Conservation (phyloP, 2,329 filamentous ascomycete genomes). For the Cladophialophora psammophila region DNA sequence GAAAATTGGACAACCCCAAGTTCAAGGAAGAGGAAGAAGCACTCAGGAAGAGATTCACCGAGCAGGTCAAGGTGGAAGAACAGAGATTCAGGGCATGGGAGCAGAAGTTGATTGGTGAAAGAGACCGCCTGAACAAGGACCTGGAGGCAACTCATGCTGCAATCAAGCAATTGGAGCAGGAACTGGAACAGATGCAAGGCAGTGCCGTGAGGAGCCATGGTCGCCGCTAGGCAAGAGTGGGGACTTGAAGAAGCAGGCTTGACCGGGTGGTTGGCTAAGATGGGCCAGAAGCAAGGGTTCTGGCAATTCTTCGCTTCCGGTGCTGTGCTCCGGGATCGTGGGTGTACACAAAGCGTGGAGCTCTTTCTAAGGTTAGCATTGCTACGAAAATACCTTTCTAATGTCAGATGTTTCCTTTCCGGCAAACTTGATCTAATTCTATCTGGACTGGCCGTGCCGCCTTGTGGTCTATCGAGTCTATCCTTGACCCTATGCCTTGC, state of each 20-base stretch:
- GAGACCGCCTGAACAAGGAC: constrained; percentile 99
- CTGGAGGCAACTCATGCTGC: constrained; percentile 95
- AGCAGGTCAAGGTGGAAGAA: constrained; percentile 99
- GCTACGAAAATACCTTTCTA: constrained; percentile 37
- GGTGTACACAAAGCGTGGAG: constrained; percentile 22
- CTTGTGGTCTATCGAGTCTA: not conserved
- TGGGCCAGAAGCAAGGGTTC: constrained; percentile 22
- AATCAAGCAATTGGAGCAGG: constrained; percentile 71
- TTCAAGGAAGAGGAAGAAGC: constrained; percentile 99
- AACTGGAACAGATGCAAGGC: constrained; percentile 93
- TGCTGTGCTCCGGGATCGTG: constrained; percentile 9
- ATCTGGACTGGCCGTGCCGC: not conserved
- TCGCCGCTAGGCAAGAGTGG: constrained; percentile 69
- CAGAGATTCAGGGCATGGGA: constrained; percentile 99
- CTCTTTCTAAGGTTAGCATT: constrained; percentile 27
- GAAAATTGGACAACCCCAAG: constrained; percentile 99
- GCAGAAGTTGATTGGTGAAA: constrained; percentile 98
- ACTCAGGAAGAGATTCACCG: constrained; percentile 97
- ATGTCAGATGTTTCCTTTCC: constrained; percentile 31
- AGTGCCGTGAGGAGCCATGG: constrained; percentile 89
- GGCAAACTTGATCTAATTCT: not conserved
- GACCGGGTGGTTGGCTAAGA: not conserved
- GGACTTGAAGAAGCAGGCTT: not conserved
- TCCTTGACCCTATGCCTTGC: not conserved
- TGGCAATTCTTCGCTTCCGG: constrained; percentile 30